Evolutionary conservation across 768 basidiomycete genomes (phyloP).

Genomic region (Macrocybe gigantea): DNA sequence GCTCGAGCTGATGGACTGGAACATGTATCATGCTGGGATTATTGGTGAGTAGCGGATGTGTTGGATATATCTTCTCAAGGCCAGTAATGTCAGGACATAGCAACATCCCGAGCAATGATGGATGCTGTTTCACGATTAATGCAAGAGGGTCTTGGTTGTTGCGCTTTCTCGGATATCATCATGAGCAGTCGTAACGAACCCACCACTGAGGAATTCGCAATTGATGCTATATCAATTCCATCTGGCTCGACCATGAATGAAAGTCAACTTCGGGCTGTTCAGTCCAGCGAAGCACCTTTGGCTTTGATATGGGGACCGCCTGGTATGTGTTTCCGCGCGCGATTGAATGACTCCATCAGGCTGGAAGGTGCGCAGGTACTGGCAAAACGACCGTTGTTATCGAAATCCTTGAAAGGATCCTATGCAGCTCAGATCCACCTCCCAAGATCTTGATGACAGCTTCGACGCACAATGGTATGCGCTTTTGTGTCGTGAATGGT

Average conservation of each 20-base stretch:
- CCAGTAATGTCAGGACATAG: constrained; percentile 19
- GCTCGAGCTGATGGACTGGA: constrained; percentile 55
- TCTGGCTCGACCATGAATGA: constrained; percentile 34
- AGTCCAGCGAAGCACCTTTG: constrained; percentile 35
- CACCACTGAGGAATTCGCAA: not conserved
- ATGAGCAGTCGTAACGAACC: constrained; percentile 20
- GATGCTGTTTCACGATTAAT: constrained; percentile 50
- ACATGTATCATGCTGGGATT: constrained; percentile 56
- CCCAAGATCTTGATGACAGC: constrained; percentile 64
- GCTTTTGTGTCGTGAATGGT: not conserved
- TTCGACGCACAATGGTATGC: constrained; percentile 60
- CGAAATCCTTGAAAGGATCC: constrained; percentile 43
- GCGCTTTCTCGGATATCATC: constrained; percentile 45
- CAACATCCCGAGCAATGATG: constrained; percentile 61
- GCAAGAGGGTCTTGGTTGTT: constrained; percentile 35
- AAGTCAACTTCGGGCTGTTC: constrained; percentile 49
- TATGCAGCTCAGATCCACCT: constrained; percentile 21
- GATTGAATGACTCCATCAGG: not conserved
- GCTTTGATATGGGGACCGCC: constrained; percentile 70
- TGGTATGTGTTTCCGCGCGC: constrained; percentile 26
- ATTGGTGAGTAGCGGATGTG: constrained; percentile 31
- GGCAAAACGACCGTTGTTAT: constrained; percentile 71
- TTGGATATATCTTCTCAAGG: not conserved
- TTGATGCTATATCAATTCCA: not conserved
- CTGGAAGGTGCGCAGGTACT: constrained; percentile 36